Evolutionary conservation across 106 monocot species (phyloP).

Genomic region (Platanthera zijinensis): DNA sequence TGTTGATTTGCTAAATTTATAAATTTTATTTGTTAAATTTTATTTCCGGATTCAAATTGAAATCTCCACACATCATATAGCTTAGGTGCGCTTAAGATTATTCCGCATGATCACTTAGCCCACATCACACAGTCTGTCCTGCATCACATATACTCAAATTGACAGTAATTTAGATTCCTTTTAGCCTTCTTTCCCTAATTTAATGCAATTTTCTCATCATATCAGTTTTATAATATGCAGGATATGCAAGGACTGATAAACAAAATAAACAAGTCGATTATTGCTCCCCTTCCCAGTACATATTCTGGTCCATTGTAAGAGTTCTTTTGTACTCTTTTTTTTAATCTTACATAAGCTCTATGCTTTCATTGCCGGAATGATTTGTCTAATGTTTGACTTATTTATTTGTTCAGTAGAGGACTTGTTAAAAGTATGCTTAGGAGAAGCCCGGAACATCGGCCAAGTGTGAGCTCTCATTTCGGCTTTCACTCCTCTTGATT

Average conservation of each 20-base stretch:
- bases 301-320: constrained; percentile 94
- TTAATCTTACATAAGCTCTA: background rate
- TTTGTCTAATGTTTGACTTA: constrained; percentile 1
- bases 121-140: no score
- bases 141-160: background rate
- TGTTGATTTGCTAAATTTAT: no score
- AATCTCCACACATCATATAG: no score
- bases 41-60: no score
- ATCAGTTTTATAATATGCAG: constrained; percentile 13
- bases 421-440: constrained; percentile 97
- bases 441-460: constrained; percentile 90
- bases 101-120: no score
- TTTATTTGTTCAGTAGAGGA: constrained; percentile 56
- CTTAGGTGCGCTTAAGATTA: no score
- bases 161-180: background rate
- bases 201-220: background rate
- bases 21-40: no score
- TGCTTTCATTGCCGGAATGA: background rate
- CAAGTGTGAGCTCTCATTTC: constrained; percentile 53
- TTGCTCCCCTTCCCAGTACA: constrained; percentile 75
- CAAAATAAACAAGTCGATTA: constrained; percentile 97
- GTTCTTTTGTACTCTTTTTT: background rate
- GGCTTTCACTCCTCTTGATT: background rate
- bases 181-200: background rate
- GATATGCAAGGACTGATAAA: constrained; percentile 98